Percentiles rank a stretch among this genome's conserved stretches.
phyloP scores from a whole-genome alignment of 2,329 filamentous ascomycete species.

The Aureobasidium sp. region DNA sequence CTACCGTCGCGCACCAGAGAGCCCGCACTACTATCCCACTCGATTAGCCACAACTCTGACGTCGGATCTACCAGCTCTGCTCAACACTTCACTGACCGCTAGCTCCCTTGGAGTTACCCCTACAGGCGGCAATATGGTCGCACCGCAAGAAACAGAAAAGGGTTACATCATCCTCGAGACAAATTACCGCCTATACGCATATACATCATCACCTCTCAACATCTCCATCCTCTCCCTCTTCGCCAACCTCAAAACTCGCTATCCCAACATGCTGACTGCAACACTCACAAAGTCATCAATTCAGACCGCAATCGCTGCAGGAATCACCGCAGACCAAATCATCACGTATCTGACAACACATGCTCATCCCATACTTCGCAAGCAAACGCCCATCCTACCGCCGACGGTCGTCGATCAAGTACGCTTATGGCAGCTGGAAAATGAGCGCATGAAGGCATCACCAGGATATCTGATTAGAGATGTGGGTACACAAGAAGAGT shows the following conservation, averaged over 20 bases:
- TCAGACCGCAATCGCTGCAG: slow-evolving; percentile 75
- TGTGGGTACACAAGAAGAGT: slow-evolving; percentile 61
- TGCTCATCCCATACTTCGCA: slow-evolving; percentile 89
- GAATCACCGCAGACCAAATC: slow-evolving; percentile 93
- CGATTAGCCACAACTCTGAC: slow-evolving; percentile 91
- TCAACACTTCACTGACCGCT: slow-evolving; percentile 58
- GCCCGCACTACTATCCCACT: slow-evolving; percentile 71
- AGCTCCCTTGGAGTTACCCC: slow-evolving; percentile 39
- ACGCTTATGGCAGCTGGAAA: slow-evolving; percentile 92
- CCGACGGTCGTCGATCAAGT: slow-evolving; percentile 98
- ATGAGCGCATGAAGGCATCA: slow-evolving; percentile 83
- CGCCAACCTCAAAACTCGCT: slow-evolving; percentile 78
- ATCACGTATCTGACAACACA: slow-evolving; percentile 87
- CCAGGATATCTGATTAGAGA: slow-evolving; percentile 85
- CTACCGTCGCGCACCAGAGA: slow-evolving; percentile 49
- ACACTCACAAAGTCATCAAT: slow-evolving; percentile 85
- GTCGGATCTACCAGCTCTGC: slow-evolving; percentile 63
- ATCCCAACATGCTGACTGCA: slow-evolving; percentile 88
- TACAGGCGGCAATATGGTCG: slow-evolving; percentile 25
- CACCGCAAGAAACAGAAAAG: slow-evolving; percentile 41
- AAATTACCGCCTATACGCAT: slow-evolving; percentile 95
- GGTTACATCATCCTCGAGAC: slow-evolving; percentile 96
- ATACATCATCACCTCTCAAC: slow-evolving; percentile 87
- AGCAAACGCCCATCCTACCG: slow-evolving; percentile 69
- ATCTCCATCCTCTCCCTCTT: slow-evolving; percentile 93